Conservation (phyloP, 192 early-diverging fungal genomes). For the Entomortierella chlamydospora region DNA sequence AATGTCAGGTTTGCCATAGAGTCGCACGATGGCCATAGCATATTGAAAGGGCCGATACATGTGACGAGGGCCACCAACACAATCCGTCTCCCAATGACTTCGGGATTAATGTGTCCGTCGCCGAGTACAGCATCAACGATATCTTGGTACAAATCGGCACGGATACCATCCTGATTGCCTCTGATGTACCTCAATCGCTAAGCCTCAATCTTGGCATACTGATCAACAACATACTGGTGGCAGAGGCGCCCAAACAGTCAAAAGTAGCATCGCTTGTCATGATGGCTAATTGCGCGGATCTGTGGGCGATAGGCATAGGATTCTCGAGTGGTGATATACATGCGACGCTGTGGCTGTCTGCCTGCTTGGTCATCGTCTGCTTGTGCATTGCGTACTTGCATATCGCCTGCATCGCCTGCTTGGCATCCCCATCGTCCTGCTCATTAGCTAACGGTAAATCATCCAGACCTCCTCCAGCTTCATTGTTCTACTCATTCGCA, state of each 20-base stretch:
- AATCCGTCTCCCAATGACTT: conserved; percentile 15
- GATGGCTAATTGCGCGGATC: conserved; percentile 8
- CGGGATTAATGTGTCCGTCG: neutral
- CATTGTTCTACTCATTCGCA: neutral
- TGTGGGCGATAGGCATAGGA: conserved; percentile 35
- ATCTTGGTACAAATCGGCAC: conserved; percentile 12
- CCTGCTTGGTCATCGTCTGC: neutral
- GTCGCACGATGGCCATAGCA: no score
- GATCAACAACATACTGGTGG: conserved; percentile 39
- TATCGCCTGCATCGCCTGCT: neutral
- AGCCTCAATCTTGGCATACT: conserved; percentile 38
- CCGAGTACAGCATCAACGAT: conserved; percentile 4
- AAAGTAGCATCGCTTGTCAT: conserved; percentile 11
- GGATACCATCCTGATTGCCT: conserved; percentile 12
- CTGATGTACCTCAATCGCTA: conserved; percentile 16
- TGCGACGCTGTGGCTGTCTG: neutral
- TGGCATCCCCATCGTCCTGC: no score
- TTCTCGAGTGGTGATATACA: conserved; percentile 1
- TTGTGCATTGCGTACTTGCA: neutral
- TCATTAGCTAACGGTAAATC: no score
- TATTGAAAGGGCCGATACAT: no score
- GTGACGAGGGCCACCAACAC: neutral
- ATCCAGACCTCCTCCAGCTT: neutral
- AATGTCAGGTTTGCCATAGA: conserved; percentile 11
- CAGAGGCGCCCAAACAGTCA: conserved; percentile 14